Base-by-base conservation (phyloP, 495 filamentous ascomycete genomes). In the Penicillium crystallinum region DNA sequence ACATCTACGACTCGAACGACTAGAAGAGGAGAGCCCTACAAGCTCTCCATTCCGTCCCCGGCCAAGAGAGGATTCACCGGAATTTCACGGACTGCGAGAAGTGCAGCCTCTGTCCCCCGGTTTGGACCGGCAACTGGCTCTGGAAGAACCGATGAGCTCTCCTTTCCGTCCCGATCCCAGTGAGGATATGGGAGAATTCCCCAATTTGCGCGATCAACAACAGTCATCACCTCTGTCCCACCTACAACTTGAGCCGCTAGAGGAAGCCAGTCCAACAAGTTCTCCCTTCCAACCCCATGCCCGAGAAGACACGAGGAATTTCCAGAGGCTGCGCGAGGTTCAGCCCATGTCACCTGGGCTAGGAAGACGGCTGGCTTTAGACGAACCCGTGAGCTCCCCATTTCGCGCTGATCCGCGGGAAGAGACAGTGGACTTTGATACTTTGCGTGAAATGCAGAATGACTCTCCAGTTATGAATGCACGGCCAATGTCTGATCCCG, bases 11-110 rank as follows among this genome's bases (percentile, higher is more conserved):
- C 27, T 50, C 10, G 37, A 22, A 11, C 37, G 37, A 6, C 21
- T 42, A 17, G 21, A 50, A 6, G 47, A 42, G 33, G 54, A 63
- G 17, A 55, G 56, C 21, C 60, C 61, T 0, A 59, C 59, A 22
- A 74, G 71, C 46, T 76, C 72, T 7, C 72, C 72, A 0, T 76
- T 74, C 45, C 62, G 65, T 38, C 55, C 55, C 8, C 64, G 69
- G 27, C 61, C 39, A 1, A 54, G 60, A 45, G 69, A 74, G 10
- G 64, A 67, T 30, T 67, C 66, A 1, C 62, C 67, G 12, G 70
- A 67, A 43, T 58, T 68, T 21, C 55, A 59, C 14, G 53, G 41
- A 23, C 38, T 74, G 18, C 59, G 57, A 11, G 56, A 59, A 9
- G 56, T 61, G 22, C 47, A 61, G 9, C 35, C 45, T 2, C 47